phyloP scores from a whole-genome alignment of 1,284 basidiomycete species.

The Ustilago loliicola region DNA sequence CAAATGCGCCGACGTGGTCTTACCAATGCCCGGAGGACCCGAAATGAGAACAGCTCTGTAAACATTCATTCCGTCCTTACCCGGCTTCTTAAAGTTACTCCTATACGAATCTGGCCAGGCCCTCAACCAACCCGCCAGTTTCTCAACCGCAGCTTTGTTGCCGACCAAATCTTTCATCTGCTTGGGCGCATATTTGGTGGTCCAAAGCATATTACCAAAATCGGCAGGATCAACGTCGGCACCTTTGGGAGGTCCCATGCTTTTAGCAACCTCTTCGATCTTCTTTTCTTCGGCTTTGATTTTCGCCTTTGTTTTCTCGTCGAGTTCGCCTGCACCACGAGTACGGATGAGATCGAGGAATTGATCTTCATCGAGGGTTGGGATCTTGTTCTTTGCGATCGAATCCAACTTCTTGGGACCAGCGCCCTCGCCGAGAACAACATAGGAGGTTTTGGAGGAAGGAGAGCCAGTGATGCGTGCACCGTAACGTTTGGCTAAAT shows the following conservation, averaged over 20 bases:
- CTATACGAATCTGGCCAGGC: slow-evolving; percentile 76
- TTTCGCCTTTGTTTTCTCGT: slow-evolving; percentile 86
- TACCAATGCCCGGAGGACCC: slow-evolving; percentile 95
- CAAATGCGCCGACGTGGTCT: slow-evolving; percentile 95
- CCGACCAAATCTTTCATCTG: slow-evolving; percentile 91
- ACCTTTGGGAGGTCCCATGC: slow-evolving; percentile 50
- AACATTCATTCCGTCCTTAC: slow-evolving; percentile 87
- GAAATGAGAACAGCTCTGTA: slow-evolving; percentile 90
- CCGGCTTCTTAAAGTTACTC: slow-evolving; percentile 85
- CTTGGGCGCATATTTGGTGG: slow-evolving; percentile 91
- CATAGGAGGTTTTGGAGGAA: slow-evolving; percentile 89
- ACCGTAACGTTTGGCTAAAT: slow-evolving; percentile 91
- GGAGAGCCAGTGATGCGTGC: slow-evolving; percentile 82
- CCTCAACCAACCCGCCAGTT: slow-evolving; percentile 85
- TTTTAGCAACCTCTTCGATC: slow-evolving; percentile 70
- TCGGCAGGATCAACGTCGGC: slow-evolving; percentile 70
- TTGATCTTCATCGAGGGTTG: slow-evolving; percentile 86
- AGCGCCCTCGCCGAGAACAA: slow-evolving; percentile 88
- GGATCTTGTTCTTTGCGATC: slow-evolving; percentile 82
- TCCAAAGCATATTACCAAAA: slow-evolving; percentile 79
- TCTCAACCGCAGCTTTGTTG: slow-evolving; percentile 88
- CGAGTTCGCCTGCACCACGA: slow-evolving; percentile 72
- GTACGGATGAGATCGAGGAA: slow-evolving; percentile 78
- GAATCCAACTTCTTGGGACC: slow-evolving; percentile 87
- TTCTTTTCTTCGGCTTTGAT: slow-evolving; percentile 81